Conservation (phyloP, 768 basidiomycete species). For the Pulveroboletus sp. region DNA sequence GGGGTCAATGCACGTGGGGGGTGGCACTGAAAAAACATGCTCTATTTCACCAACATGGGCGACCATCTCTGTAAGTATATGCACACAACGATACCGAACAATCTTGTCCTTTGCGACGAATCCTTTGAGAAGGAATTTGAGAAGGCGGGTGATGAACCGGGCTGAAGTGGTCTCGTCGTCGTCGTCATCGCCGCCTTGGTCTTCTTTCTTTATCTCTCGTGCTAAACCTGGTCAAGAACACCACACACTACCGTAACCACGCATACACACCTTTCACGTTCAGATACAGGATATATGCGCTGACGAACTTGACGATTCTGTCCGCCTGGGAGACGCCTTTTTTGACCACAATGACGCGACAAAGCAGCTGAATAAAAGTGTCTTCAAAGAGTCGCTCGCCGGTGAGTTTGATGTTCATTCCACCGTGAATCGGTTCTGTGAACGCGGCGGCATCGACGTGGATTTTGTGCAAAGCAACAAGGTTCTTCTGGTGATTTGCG, state of each 20-base stretch:
- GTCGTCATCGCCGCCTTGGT: constrained; percentile 43
- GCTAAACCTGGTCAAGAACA: constrained; percentile 25
- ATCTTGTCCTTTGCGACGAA: constrained; percentile 86
- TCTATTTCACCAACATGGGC: constrained; percentile 81
- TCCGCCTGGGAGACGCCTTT: constrained; percentile 80
- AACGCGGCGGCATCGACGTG: constrained; percentile 61
- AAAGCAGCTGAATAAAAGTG: constrained; percentile 56
- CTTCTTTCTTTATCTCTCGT: constrained; percentile 33
- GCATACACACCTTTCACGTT: constrained; percentile 65
- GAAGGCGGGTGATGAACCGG: constrained; percentile 63
- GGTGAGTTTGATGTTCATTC: constrained; percentile 50
- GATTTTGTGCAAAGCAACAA: constrained; percentile 77
- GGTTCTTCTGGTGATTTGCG: constrained; percentile 89
- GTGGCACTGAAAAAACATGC: constrained; percentile 42
- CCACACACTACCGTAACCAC: background rate
- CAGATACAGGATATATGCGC: constrained; percentile 70
- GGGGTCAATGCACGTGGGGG: background rate
- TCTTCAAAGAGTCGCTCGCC: constrained; percentile 82
- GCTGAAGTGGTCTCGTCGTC: constrained; percentile 69
- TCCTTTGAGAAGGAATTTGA: constrained; percentile 73
- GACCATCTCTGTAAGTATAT: constrained; percentile 77
- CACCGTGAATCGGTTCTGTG: constrained; percentile 48
- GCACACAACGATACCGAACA: constrained; percentile 77
- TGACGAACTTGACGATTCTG: constrained; percentile 77
- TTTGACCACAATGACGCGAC: constrained; percentile 65